Evolutionary conservation across 1,284 basidiomycete species (phyloP).

Genomic region (Golubevia pallescens): DNA sequence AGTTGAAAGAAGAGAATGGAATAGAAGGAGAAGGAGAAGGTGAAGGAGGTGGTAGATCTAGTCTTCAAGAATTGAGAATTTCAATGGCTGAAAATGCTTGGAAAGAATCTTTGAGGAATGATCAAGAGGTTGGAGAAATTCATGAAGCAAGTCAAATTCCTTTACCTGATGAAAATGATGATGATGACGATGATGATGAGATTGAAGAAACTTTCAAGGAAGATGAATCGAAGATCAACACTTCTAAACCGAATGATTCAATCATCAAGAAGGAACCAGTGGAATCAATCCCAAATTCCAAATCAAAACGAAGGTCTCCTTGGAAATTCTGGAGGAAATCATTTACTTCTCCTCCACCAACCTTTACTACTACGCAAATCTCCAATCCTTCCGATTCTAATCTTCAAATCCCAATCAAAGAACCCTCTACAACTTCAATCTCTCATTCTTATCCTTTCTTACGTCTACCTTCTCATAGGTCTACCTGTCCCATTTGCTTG

Average conservation of each 20-base stretch:
- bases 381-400: not conserved
- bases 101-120: not conserved
- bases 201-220: too few species aligned
- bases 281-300: not conserved
- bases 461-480: constrained; percentile 38
- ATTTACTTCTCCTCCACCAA: not conserved
- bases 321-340: not conserved
- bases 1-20: not conserved
- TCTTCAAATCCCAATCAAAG: not conserved
- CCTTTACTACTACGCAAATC: too few species aligned
- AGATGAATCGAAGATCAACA: too few species aligned
- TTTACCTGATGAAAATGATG: constrained; percentile 15
- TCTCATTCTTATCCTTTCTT: constrained; percentile 37
- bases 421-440: not conserved
- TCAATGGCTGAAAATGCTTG: not conserved
- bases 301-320: not conserved
- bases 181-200: constrained; percentile 16
- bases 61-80: constrained; percentile 2
- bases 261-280: not conserved
- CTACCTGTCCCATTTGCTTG: constrained; percentile 53
- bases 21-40: not conserved
- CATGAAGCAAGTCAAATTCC: not conserved
- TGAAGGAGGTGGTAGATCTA: not conserved
- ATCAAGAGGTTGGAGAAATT: not conserved
- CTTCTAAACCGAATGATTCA: too few species aligned